A percentile compares a stretch with the other conserved stretches of the same genome.
phyloP scores from a whole-genome alignment of 192 early-diverging fungal species.

The Funneliformis mosseae region DNA sequence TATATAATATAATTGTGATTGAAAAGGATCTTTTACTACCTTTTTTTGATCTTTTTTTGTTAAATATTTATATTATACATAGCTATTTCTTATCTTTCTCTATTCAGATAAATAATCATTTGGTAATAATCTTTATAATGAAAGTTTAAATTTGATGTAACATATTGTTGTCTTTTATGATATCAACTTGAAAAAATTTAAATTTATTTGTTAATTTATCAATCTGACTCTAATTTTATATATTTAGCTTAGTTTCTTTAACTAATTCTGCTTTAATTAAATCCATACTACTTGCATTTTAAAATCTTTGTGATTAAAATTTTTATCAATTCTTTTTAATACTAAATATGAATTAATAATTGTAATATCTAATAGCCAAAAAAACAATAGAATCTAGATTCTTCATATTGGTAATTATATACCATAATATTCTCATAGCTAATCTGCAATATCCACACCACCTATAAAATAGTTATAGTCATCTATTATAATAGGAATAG shows the following conservation, averaged over 20 bases:
- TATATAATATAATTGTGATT: not conserved
- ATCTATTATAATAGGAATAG: slow-evolving; percentile 33
- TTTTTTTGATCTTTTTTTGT: not conserved
- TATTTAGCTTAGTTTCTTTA: not conserved
- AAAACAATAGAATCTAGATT: slow-evolving; percentile 38
- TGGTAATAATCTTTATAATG: not conserved
- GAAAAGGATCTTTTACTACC: not conserved
- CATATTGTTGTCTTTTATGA: not conserved
- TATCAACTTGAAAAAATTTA: too few species aligned
- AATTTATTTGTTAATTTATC: not conserved
- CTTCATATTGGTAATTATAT: slow-evolving; percentile 29
- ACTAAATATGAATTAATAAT: not conserved
- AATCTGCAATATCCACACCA: slow-evolving; percentile 40
- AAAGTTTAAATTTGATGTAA: not conserved
- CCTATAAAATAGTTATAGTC: slow-evolving; percentile 43
- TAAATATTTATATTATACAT: not conserved
- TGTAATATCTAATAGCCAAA: slow-evolving; percentile 31
- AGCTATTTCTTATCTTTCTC: not conserved
- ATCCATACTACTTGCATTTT: not conserved
- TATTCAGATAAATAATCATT: not conserved
- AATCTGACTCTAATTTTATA: not conserved
- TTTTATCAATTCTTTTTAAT: not conserved
- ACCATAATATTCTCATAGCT: slow-evolving; percentile 31
- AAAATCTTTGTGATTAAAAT: not conserved
- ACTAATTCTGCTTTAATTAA: not conserved